Base-by-base conservation (phyloP, 1,284 basidiomycete species). In the Cutaneotrichosporon daszewskae region DNA sequence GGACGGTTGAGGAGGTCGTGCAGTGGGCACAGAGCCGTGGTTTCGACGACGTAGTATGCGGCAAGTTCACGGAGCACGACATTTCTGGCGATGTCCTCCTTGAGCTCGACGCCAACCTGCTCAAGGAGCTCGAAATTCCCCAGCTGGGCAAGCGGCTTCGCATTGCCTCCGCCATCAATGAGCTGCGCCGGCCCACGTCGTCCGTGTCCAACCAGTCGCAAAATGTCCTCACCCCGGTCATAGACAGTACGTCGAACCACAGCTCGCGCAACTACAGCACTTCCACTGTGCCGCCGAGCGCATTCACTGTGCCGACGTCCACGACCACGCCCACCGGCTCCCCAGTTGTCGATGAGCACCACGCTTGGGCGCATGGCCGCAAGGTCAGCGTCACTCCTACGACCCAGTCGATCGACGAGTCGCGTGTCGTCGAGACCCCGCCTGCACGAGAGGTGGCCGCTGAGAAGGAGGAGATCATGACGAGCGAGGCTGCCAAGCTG, bases 21-120 rank as follows among this genome's bases (percentile, higher is more conserved):
- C 83, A 85, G 2, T 99, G 94, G 94, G 74, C 90, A 16, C 81
- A 79, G 61, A 74, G 72, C 37, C 89, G 87, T 71, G 85, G 85
- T 5, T 95, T 97, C 55, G 90, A 94, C 56, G 77, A 84, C 42
- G 75, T 78, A 35, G 82, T 90, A 2, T 83, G 84, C 52, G 78
- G 81, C 54, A 94, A 89, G 69, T 96, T 98, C 40, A 37, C 45
- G 37, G 52, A 95, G 71, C 92, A 99, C 79, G 94, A 99, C 70
- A 98, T 99, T 49, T 87, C 90, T 0, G 94, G 95, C 13, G 95
- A 98, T 59, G 87, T 97, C 18, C 78, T 98, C 5, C 79, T 98
- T 44, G 92, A 96, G 58, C 84, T 98, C 54, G 91, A 97, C 58
- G 82, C 84, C 38, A 85, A 85, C 58, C 77, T 95, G 16, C 82